Percentiles rank a stretch among this genome's conserved stretches.
These are phyloP conservation scores for Apiotrichum porosum DNA, from an alignment of 1,284 basidiomycete genomes.

Conservation along the genomic window DNA sequence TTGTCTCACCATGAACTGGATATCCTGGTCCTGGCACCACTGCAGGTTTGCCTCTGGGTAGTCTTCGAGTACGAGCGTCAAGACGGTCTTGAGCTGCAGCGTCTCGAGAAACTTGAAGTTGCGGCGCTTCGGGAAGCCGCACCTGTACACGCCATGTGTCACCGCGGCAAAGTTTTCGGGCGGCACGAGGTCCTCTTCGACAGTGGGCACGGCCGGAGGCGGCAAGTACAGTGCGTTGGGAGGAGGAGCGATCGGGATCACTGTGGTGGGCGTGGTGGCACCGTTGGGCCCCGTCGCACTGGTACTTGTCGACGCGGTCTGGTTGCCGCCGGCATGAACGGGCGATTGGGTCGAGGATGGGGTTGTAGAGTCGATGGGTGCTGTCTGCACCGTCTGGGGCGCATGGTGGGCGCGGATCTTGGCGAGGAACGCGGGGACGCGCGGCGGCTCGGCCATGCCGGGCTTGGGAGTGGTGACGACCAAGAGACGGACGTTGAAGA, in stretches of 20 bases:
- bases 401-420: constrained; percentile 15
- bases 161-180: constrained; percentile 47
- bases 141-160: constrained; percentile 52
- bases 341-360: neutral
- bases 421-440: constrained; percentile 24
- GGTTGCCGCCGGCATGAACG: neutral
- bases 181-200: constrained; percentile 44
- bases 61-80: constrained; percentile 54
- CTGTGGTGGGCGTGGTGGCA: neutral
- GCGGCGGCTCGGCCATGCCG: neutral
- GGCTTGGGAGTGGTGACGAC: too few relatives aligned
- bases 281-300: neutral
- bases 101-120: constrained; percentile 55
- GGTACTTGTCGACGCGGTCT: neutral
- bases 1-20: constrained; percentile 41
- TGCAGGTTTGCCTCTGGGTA: constrained; percentile 54
- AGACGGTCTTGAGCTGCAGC: constrained; percentile 54
- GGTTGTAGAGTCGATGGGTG: neutral
- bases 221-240: constrained; percentile 41
- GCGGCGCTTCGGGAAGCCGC: constrained; percentile 53
- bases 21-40: constrained; percentile 48
- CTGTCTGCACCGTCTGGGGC: too few relatives aligned
- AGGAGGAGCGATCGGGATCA: constrained; percentile 8
- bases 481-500: neutral
- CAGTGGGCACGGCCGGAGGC: constrained; percentile 37